Percentiles rank a stretch among this genome's conserved stretches.
These are phyloP conservation scores for Barnettozyma pratensis DNA, from an alignment of 805 yeast species.

Conservation along the genomic window DNA sequence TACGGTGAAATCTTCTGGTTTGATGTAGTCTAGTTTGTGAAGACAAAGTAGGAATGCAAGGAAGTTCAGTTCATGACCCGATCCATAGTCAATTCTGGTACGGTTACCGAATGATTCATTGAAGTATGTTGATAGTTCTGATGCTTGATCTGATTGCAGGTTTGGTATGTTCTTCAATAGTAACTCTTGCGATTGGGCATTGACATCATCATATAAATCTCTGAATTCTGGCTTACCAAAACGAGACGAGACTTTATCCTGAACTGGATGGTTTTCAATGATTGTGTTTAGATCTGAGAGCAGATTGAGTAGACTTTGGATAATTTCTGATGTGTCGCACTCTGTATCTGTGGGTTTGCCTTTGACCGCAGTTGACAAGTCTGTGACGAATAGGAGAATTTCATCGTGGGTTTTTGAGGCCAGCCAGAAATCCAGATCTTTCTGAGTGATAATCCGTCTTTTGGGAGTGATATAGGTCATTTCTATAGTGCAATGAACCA, in stretches of 20 bases:
- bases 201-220: conserved; percentile 70
- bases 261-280: conserved; percentile 61
- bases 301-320: conserved; percentile 32
- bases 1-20: conserved; percentile 38
- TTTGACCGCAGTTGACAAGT: conserved; percentile 57
- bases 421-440: conserved; percentile 62
- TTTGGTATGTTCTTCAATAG: conserved; percentile 10
- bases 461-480: conserved; percentile 21
- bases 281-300: conserved; percentile 42
- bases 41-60: conserved; percentile 60
- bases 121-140: conserved; percentile 55
- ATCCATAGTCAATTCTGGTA: conserved; percentile 89
- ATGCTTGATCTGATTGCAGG: conserved; percentile 13
- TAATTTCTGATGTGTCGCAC: conserved; percentile 32
- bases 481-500: background rate
- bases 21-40: conserved; percentile 36
- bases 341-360: conserved; percentile 54
- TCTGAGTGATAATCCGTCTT: conserved; percentile 46
- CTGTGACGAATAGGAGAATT: conserved; percentile 48
- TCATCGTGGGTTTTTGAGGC: conserved; percentile 43
- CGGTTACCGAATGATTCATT: conserved; percentile 79
- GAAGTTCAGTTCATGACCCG: conserved; percentile 94
- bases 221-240: conserved; percentile 91
- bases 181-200: conserved; percentile 21
- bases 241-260: conserved; percentile 60